Base-by-base conservation (phyloP, 768 basidiomycete species). In the Suillus fuscotomentosus region DNA sequence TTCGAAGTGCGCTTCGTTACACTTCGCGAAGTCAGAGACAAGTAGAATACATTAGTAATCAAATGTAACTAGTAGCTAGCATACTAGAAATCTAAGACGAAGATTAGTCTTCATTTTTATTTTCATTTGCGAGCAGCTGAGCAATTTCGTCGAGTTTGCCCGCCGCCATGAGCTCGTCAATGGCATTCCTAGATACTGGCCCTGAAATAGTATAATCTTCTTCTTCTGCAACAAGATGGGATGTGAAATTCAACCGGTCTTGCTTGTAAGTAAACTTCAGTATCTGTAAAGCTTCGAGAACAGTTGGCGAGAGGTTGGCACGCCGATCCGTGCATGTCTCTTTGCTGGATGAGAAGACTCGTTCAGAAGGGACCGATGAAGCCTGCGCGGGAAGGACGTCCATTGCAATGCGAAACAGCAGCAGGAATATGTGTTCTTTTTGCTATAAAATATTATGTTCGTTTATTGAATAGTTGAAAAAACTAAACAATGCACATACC, bases 211-310 rank as follows among this genome's bases (percentile, higher is more conserved):
- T 22, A 17, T 54, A 62, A 47, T 54, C 61, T 15, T 11, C 5
- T 48, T 43, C 45, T 6, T 36, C 47, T 5, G 61, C 61, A 62
- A 62, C 14, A 0, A 62, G 73, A 60, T 65, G 64, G 8, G 42
- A 57, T 6, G 55, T 66, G 50, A 70, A 71, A 27, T 67, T 41
- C 31, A 72, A 51, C 14, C 63, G 51, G 27, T 67, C 66, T 41
- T 53, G 61, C 13, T 63, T 66, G 55, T 60, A 63, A 24, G 47
- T 27, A 48, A 8, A 27, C 27, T 27, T 27, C 3, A 27, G 27
- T 3, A 71, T 60, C 51, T 72, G 71, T 17, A 71, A 63, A 17
- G 59, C 57, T 53, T 67, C 65, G 39, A 76, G 63, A 5, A 73
- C 55, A 1, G 63, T 47, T 36, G 9, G 36, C 9, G 36, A 36